Conservation (phyloP, 2,329 filamentous ascomycete genomes). For the Penicillium sp. region DNA sequence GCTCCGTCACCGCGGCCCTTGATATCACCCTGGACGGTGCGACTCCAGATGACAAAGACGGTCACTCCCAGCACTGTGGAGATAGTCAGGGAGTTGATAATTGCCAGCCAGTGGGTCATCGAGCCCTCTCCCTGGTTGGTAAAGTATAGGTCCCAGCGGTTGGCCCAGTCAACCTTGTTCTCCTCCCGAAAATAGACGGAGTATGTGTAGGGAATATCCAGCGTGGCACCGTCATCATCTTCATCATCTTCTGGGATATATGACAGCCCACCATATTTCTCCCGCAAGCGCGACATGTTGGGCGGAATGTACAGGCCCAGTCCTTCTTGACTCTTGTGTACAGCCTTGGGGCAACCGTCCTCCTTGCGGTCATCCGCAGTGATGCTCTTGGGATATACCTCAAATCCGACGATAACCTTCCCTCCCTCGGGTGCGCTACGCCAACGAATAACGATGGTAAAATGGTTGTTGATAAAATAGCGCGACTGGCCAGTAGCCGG, state of each 20-base stretch:
- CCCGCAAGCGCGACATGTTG: slow-evolving; percentile 61
- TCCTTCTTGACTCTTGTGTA: slow-evolving; percentile 64
- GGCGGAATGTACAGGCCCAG: slow-evolving; percentile 71
- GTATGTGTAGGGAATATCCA: slow-evolving; percentile 83
- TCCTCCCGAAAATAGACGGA: slow-evolving; percentile 90
- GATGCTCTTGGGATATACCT: slow-evolving; percentile 87
- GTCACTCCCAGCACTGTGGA: slow-evolving; percentile 76
- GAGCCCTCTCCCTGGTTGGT: slow-evolving; percentile 81
- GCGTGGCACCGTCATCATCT: slow-evolving; percentile 64
- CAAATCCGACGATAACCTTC: slow-evolving; percentile 84
- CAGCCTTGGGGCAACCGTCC: slow-evolving; percentile 68
- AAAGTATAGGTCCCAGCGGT: slow-evolving; percentile 88
- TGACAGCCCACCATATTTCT: slow-evolving; percentile 62
- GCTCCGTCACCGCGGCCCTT: slow-evolving; percentile 70
- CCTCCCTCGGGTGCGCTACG: slow-evolving; percentile 71
- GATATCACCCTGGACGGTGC: slow-evolving; percentile 78
- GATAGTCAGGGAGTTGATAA: slow-evolving; percentile 84
- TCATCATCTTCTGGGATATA: slow-evolving; percentile 62
- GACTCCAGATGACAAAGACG: slow-evolving; percentile 77
- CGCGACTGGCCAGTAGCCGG: slow-evolving; percentile 62
- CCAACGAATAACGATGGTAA: slow-evolving; percentile 81
- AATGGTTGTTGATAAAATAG: slow-evolving; percentile 84
- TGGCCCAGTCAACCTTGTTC: slow-evolving; percentile 76
- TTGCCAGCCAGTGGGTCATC: slow-evolving; percentile 84
- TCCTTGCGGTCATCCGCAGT: slow-evolving; percentile 64